Base-by-base conservation (phyloP, 805 yeast species). In the Ogataea kodamae region DNA sequence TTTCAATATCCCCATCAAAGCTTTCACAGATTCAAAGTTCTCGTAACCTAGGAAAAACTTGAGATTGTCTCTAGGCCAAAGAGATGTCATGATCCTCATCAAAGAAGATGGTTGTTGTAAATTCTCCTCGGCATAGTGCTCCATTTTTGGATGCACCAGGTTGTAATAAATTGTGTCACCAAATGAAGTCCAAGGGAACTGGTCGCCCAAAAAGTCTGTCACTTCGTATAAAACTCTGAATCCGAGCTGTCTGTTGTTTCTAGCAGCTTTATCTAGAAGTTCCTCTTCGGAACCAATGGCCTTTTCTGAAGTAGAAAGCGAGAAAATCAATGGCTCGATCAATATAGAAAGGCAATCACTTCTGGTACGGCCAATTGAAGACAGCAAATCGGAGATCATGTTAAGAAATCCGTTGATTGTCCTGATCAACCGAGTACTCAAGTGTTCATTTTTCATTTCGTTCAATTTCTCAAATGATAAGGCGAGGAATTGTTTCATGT, bases 21-120 rank as follows among this genome's bases (percentile, higher is more conserved):
- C 76, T 9, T 48, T 54, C 0, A 73, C 67, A 6, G 87, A 73
- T 2, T 72, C 64, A 31, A 59, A 66, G 28, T 80, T 70, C 42
- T 83, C 82, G 35, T 67, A 58, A 35, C 68, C 68, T 26, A 86
- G 57, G 39, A 81, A 74, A 9, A 65, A 64, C 28, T 68, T 61
- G 22, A 80, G 65, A 14, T 63, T 61, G 5, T 64, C 61, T 19
- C 60, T 54, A 4, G 65, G 52, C 30, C 82, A 63, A 78, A 95
- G 73, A 6, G 71, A 61, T 5, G 75, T 58, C 49, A 90, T 71
- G 7, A 87, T 53, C 36, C 67, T 74, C 74, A 89, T 62, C 26
- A 90, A 54, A 0, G 95, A 72, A 0, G 97, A 87, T 1, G 90
- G 80, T 49, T 82, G 87, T 52, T 87, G 94, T 19, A 81, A 64